Base-by-base conservation (phyloP, 2,329 filamentous ascomycete species). In the Apiospora hydei region DNA sequence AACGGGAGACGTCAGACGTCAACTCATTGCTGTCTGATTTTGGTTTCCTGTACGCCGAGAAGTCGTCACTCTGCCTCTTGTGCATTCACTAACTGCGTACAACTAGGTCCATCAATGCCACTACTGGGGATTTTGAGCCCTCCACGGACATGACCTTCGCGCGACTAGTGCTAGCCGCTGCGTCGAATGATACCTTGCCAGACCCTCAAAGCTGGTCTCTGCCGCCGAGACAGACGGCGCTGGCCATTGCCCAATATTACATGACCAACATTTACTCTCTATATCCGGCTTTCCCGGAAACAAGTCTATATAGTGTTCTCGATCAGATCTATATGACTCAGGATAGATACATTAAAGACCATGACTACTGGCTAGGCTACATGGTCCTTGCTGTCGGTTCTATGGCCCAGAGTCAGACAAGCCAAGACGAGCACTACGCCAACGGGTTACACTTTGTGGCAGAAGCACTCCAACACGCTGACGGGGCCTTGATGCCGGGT, bases 11-110 rank as follows among this genome's bases (percentile, higher is more conserved):
- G 66, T 93, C 92, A 0, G 94, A 97, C 80, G 94, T 98, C 70
- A 96, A 98, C 82, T 92, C 96, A 70, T 85, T 98, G 3, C 94
- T 98, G 30, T 97, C 95, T 0, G 95, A 98, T 78, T 98, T 98
- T 85, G 95, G 95, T 70, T 96, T 94, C 78, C 84, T 98, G 91
- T 97, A 81, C 82, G 92, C 81, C 34, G 7, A 64, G 57, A 41
- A 6, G 49, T 6, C 57, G 57, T 34, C 26, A 30, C 26, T 21
- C 6, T 24, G 18, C 57, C 57, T 64, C 34, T 41, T 64, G 57
- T 24, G 57, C 24, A 34, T 75, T 78, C 69, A 79, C 49, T 46
- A 72, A 64, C 57, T 41, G 34, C 57, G 34, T 46, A 21, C 47
- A 57, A 68, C 21, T 77, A 96, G 94, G 71, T 94, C 96, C 6